Evolutionary conservation across 352 stramenopile species (phyloP).

Genomic region (Globisporangium uncinulatum): DNA sequence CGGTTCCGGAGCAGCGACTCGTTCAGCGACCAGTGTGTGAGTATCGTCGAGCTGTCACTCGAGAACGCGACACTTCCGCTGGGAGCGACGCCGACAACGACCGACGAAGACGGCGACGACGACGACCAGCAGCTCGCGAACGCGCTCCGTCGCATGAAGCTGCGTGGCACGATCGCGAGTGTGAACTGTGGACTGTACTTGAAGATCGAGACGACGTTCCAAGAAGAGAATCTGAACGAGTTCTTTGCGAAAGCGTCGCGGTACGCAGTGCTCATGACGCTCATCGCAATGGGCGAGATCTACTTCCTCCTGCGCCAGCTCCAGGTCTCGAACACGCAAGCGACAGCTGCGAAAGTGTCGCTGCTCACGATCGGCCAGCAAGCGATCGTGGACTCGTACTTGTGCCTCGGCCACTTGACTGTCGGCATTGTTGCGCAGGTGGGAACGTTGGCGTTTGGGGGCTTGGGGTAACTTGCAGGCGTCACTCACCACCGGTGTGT

Average conservation of each 20-base stretch:
- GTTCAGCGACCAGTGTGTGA: conserved; percentile 81
- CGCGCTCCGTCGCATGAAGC: conserved; percentile 38
- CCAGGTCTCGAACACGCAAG: conserved; percentile 80
- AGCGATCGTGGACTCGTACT: conserved; percentile 90
- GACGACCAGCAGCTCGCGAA: conserved; percentile 30
- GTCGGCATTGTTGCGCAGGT: conserved; percentile 88
- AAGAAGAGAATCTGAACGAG: conserved; percentile 78
- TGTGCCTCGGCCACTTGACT: conserved; percentile 95
- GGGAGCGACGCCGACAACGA: background rate
- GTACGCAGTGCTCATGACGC: conserved; percentile 82
- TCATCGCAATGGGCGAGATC: conserved; percentile 82
- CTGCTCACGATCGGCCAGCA: conserved; percentile 83
- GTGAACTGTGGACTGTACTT: conserved; percentile 77
- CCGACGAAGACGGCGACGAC: conserved; percentile 25
- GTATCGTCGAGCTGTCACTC: conserved; percentile 71
- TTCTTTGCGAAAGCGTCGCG: conserved; percentile 77
- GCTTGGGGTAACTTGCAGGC: background rate
- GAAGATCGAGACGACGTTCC: conserved; percentile 67
- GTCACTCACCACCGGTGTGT: no score
- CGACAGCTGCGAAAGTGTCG: conserved; percentile 76
- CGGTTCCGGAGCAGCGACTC: conserved; percentile 77
- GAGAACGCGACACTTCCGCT: conserved; percentile 27
- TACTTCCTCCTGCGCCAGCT: conserved; percentile 83
- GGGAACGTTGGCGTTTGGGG: conserved; percentile 2
- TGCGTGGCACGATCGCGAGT: conserved; percentile 59